Evolutionary conservation across 202 grass and related monocot genomes (phyloP), one percentile per base, ranked within the genome.

Genomic region (Eragrostis tef): DNA sequence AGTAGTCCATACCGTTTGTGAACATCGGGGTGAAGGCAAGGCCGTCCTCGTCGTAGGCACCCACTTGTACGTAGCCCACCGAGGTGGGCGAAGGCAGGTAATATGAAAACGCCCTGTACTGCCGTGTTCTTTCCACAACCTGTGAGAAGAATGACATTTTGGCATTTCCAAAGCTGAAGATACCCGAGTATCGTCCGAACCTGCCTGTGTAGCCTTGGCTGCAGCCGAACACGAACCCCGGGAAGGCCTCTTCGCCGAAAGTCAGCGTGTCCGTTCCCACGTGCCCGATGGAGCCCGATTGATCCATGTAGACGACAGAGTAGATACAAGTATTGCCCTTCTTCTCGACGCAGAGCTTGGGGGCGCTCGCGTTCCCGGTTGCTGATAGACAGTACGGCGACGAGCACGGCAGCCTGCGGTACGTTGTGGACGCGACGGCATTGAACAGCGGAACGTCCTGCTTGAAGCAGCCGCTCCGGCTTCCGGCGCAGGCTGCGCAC

Each of bases 141-240:
- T 64, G 61, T 6, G 61, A 36, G 26, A 64, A 64, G n/a, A 64
- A 64, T 3, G 61, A 64, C 6, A 36, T 13, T 6, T 36, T 34
- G 20, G 25, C 61, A 17, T 2, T 15, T 64, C 12, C 61, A 6
- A 75, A 75, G 36, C 72, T 56, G 0, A 61, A 45, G 39, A 75
- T 75, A 14, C 54, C 73, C 1, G 73, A 43, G 54, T 75, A 75
- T 1, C 73, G 22, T 45, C 73, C 54, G 53, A 60, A 75, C 53
- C 0, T 12, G n/a, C 36, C 36, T 0, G 21, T 13, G 19, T 75
- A 44, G 11, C 14, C 36, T 7, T 21, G 73, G 39, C 73, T 75
- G 39, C 73, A 75, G 39, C 73, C 73, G 21, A 75, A 75, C 20
- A 61, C 39, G 73, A 75, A 75, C 20, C 54, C 73, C 10, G 73